Base-by-base conservation (phyloP, 2,329 filamentous ascomycete species). In the Ophiocordyceps camponoti-rufipedis region DNA sequence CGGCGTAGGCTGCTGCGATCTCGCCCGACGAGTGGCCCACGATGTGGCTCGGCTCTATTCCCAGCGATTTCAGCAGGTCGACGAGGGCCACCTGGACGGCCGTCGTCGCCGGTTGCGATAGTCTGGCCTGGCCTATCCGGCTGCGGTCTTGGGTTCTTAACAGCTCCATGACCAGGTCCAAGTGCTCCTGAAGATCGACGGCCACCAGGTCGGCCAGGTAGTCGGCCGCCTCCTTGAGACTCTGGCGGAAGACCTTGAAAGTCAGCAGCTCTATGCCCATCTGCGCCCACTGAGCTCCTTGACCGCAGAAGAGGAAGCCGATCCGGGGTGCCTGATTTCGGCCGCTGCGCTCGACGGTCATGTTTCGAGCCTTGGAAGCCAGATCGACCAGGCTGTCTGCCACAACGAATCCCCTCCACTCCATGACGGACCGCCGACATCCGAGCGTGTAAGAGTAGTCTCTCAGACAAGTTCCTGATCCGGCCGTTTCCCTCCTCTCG, bases 1-100 rank as follows among this genome's bases (percentile, higher is more conserved):
- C 55, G 9, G 66, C 63, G 45, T 63, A 67, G 1, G 67, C 65
- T 7, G 67, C 67, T 1, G 66, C 67, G 31, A 70, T 63, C 45
- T 70, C 67, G 2, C 67, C 67, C 1, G 66, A 69, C 0, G 67
- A 69, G 48, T 70, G 67, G 0, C 67, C 66, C 8, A 69, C 54
- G 4, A 67, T 62, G 16, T 56, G 51, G 6, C 47, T 48, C 2
- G 65, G 62, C 1, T 41, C 44, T 31, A 68, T 52, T 10, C 51
- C 54, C 13, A 63, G 56, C 3, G 58, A 57, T 9, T 46, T 44
- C 5, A 68, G 50, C 5, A 69, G 54, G 33, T 68, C 64, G 2
- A 68, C 58, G 2, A 67, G 54, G 3, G 65, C 66, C 28, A 68
- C 51, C 38, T 69, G 66, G 12, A 69, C 46, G 2, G 60, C 62